Evolutionary conservation across 129 eudicot genomes (phyloP), one percentile per base, ranked within the genome.

Genomic region (Lactuca saligna): DNA sequence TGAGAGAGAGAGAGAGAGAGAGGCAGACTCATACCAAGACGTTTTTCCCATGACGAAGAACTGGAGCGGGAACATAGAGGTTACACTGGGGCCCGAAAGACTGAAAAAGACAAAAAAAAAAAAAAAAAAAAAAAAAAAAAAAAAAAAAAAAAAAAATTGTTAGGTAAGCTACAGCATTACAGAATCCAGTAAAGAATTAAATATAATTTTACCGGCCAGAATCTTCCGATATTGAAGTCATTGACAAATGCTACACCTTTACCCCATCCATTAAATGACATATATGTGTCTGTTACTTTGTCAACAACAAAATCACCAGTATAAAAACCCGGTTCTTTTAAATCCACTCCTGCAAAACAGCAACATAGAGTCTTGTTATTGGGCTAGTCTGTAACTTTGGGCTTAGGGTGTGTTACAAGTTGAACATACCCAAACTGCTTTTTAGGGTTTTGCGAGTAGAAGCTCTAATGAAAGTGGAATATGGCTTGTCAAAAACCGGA

Each of bases 201-300:
- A 68, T 50, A 54, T 44, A 14, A 60, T 4, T 61, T 71, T 84
- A 86, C 98, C 83, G 96, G 98, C 98, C 98, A 92, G 76, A 53
- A 92, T 70, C 98, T 83, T 68, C 98, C 98, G 31, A 92, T 57
- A 68, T 92, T 89, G 68, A 89, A 80, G 54, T 68, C 81, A 59
- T 92, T 92, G 57, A 92, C 79, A 73, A 87, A 89, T 39, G 98
- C 98, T 67, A 92, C 68, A 56, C 98, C 98, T 81, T 92, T 92
- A 12, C 91, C 87, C 98, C 98, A 92, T 50, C 92, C 96, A 58
- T 74, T 76, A 50, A 92, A 85, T 11, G 98, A 92, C 50, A 92
- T 37, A 66, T 67, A 92, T 9, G 98, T 84, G 81, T 92, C 98
- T n/a, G 70, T 72, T 16, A 86, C 80, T 66, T 81, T 57, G 56